A percentile compares a stretch with the other conserved stretches of the same genome.
phyloP scores from a whole-genome alignment of 305 asterid genomes.

The Solanum hybrid region DNA sequence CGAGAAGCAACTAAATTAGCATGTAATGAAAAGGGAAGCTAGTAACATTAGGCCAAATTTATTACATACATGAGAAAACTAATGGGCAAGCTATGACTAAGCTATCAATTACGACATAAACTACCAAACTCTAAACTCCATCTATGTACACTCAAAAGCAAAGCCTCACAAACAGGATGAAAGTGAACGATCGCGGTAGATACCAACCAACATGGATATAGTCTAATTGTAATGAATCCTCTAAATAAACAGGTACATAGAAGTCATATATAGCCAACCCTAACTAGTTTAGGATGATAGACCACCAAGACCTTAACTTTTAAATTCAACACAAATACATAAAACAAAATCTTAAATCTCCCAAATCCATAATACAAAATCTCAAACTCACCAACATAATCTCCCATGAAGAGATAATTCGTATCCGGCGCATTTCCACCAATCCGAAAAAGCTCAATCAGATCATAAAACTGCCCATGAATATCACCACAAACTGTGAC shows the following conservation, averaged over 20 bases:
- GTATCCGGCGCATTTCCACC: slow-evolving; percentile 84
- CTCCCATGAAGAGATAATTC: slow-evolving; percentile 87
- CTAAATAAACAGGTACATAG: not conserved
- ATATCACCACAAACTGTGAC: slow-evolving; percentile 75
- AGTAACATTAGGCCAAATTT: not conserved
- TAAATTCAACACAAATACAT: not conserved
- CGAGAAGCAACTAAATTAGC: not conserved
- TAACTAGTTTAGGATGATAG: not conserved
- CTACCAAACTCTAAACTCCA: not conserved
- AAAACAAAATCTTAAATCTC: not conserved
- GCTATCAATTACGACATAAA: not conserved
- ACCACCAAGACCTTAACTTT: not conserved
- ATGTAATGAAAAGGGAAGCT: not conserved
- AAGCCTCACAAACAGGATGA: not conserved
- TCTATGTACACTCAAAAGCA: not conserved
- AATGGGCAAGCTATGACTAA: not conserved
- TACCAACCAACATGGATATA: not conserved
- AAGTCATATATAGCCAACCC: not conserved
- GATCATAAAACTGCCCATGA: slow-evolving; percentile 84
- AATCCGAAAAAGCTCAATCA: slow-evolving; percentile 72
- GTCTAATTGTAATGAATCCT: not conserved
- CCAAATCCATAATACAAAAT: not conserved
- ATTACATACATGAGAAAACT: not conserved
- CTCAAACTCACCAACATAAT: slow-evolving; percentile 60
- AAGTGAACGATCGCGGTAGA: not conserved